phyloP scores from a whole-genome alignment of 306 rosid genomes.

The Gillenia trifoliata region DNA sequence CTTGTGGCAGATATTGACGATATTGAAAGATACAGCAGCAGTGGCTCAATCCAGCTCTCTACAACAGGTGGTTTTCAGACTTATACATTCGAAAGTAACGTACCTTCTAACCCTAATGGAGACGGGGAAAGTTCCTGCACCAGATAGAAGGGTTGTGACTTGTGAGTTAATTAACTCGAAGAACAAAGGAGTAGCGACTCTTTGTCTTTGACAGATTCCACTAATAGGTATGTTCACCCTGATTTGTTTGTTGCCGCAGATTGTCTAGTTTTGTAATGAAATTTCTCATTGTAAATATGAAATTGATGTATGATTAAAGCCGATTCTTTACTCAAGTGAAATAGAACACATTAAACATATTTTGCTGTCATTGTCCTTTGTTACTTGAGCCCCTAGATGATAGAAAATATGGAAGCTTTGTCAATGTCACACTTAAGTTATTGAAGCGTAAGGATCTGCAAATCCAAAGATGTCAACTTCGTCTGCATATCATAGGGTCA shows the following conservation, averaged over 20 bases:
- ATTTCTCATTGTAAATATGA: conserved; percentile 35
- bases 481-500: background rate
- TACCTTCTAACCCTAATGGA: conserved; percentile 24
- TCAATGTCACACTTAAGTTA: background rate
- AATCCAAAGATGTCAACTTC: background rate
- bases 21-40: conserved; percentile 63
- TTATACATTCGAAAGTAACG: conserved; percentile 31
- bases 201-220: conserved; percentile 20
- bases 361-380: background rate
- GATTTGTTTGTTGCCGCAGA: conserved; percentile 24
- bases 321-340: conserved; percentile 26
- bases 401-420: background rate
- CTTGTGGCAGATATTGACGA: conserved; percentile 62
- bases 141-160: conserved; percentile 8
- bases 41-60: conserved; percentile 51
- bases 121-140: conserved; percentile 32
- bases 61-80: conserved; percentile 59
- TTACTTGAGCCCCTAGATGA: background rate
- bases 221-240: conserved; percentile 14
- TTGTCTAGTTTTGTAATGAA: conserved; percentile 20
- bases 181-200: conserved; percentile 9
- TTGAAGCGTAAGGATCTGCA: background rate
- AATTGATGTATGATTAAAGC: conserved; percentile 26
- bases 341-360: background rate
- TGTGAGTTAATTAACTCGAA: background rate